phyloP scores from a whole-genome alignment of 1,284 basidiomycete species.

The Cryptococcus jaspeensis region DNA sequence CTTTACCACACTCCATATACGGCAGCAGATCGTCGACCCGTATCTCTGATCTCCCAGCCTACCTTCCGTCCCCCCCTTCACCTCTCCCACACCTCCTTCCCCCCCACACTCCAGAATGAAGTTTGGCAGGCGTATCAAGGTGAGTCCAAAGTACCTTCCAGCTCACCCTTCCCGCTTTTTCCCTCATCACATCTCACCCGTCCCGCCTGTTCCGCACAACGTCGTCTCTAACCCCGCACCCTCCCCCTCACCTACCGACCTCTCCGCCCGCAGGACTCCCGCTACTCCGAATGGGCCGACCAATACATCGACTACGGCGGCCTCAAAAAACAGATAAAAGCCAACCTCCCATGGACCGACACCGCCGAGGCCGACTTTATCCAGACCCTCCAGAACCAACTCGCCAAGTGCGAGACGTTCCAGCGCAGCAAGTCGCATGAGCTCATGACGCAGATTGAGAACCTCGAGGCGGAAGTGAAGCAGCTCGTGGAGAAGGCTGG shows the following conservation, averaged over 20 bases:
- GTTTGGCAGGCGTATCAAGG: slow-evolving; percentile 84
- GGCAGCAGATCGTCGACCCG: too few relatives aligned
- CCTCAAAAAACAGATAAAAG: slow-evolving; percentile 84
- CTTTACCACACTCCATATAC: too few relatives aligned
- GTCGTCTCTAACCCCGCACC: background rate
- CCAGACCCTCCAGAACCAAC: slow-evolving; percentile 73
- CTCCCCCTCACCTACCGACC: background rate
- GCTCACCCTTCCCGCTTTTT: background rate
- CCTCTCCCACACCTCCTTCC: background rate
- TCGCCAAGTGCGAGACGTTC: slow-evolving; percentile 95
- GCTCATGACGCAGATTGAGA: slow-evolving; percentile 72
- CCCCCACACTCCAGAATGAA: slow-evolving; percentile 60
- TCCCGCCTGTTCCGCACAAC: background rate
- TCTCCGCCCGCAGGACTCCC: slow-evolving; percentile 65
- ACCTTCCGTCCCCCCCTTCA: too few relatives aligned
- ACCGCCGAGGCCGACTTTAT: slow-evolving; percentile 80
- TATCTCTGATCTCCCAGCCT: too few relatives aligned
- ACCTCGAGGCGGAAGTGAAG: slow-evolving; percentile 76
- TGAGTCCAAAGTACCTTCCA: slow-evolving; percentile 56
- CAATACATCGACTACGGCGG: slow-evolving; percentile 87
- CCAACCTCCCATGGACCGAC: slow-evolving; percentile 62
- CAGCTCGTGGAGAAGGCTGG: slow-evolving; percentile 60
- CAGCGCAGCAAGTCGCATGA: slow-evolving; percentile 89
- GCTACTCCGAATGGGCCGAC: slow-evolving; percentile 85
- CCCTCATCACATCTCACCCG: slow-evolving; percentile 5